Percentiles rank a stretch among this genome's conserved stretches.
Evolutionary conservation across 225 moss, liverwort and hornwort species (phyloP).

Genomic region (Bryum argenteum): DNA sequence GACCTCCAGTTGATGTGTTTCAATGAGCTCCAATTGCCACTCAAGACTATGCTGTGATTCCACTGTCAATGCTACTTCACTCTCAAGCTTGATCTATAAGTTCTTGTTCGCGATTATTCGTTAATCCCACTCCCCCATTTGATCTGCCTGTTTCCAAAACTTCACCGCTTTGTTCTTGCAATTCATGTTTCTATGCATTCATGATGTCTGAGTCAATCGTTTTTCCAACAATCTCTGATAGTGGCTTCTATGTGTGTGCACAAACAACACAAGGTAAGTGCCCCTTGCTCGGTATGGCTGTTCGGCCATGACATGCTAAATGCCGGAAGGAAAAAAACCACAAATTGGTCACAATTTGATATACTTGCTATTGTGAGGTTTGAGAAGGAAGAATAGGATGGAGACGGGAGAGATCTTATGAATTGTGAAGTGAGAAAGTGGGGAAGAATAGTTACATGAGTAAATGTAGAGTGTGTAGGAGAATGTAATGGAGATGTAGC

Average conservation of each 20-base stretch:
- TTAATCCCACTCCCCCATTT: conserved; percentile 93
- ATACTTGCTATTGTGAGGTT: no score
- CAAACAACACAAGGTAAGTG: no score
- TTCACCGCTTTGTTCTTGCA: conserved; percentile 88
- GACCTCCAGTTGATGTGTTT: conserved; percentile 96
- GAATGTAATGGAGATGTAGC: no score
- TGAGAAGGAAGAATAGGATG: no score
- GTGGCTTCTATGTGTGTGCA: conserved; percentile 69
- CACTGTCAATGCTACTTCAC: conserved; percentile 91
- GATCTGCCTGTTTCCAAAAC: conserved; percentile 91
- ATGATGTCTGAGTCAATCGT: conserved; percentile 90
- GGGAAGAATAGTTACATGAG: no score
- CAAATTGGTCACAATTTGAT: no score
- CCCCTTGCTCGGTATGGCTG: no score
- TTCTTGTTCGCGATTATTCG: conserved; percentile 89
- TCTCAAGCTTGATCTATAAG: conserved; percentile 92
- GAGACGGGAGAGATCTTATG: no score
- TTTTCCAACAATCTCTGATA: conserved; percentile 88
- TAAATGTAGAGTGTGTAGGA: no score
- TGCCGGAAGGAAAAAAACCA: no score
- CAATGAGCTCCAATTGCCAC: conserved; percentile 90
- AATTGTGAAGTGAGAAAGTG: no score
- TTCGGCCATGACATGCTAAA: no score
- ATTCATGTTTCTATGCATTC: conserved; percentile 91
- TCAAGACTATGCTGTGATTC: conserved; percentile 96